Evolutionary conservation across 257 asterid species (phyloP), one percentile per base, ranked within the genome.

Genomic region (Schizonepeta tenuifolia): DNA sequence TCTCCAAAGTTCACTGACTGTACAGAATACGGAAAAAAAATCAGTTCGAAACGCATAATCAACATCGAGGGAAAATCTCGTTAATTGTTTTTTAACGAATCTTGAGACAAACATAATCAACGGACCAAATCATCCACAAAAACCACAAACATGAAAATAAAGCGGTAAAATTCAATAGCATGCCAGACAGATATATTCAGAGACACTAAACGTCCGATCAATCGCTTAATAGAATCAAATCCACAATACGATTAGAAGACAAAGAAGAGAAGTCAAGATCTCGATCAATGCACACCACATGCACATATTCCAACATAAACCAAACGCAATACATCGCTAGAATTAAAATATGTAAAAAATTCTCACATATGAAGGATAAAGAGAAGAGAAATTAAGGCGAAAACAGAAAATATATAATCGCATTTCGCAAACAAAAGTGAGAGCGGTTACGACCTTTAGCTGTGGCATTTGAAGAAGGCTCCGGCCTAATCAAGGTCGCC

Each of bases 391-490:
- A 31, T 33, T 7, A 7, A 33, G 26, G 53, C 33, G n/a, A 9
- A 28, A 24, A 64, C 1, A 69, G n/a, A 58, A 0, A 59, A 20
- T 17, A 12, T 6, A 49, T 10, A 79, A 77, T 77, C 82, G 65
- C 72, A 76, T 59, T 51, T 35, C 36, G 33, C 41, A 74, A 77
- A 65, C 28, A 46, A 54, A 44, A 69, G 76, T 33, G 58, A 38
- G 20, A 59, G 11, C n/a, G 33, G 22, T 11, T 35, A 54, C 3
- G 9, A 86, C 91, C 91, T 82, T 83, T 86, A 36, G 70, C 15
- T 17, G 80, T 17, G 68, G 83, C 87, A 46, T 65, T 78, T 33
- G 86, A 67, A 18, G 88, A 80, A 67, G 83, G 75, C 73, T 80
- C 91, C 60, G 85, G 71, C 31, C 83, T 70, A 50, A 81, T 75